A percentile compares a stretch with the other conserved stretches of the same genome.
These are phyloP conservation scores for Gracilaria domingensis DNA, from an alignment of 23 red algal genomes.

Conservation along the genomic window DNA sequence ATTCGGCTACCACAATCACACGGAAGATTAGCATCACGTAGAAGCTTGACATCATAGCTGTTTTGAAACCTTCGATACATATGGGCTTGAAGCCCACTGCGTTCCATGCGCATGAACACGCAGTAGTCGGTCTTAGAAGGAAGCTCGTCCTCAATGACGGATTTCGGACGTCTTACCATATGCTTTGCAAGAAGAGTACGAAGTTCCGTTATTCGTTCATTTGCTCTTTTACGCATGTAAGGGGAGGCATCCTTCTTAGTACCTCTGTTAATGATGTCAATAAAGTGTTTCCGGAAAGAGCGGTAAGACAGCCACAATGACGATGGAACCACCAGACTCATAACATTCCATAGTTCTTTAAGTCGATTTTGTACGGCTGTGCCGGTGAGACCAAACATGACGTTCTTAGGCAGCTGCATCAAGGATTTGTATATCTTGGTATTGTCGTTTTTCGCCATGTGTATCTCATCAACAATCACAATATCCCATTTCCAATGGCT, in stretches of 20 bases:
- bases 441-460: conserved; percentile 79
- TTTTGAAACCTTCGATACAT: conserved; percentile 74
- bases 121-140: conserved; percentile 71
- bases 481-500: conserved; percentile 64
- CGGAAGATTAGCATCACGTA: conserved; percentile 52
- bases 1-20: conserved; percentile 64
- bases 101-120: conserved; percentile 71
- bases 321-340: conserved; percentile 72
- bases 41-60: conserved; percentile 73
- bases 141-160: conserved; percentile 49
- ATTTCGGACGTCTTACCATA: conserved; percentile 76
- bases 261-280: conserved; percentile 62
- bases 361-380: conserved; percentile 94
- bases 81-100: conserved; percentile 46
- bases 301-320: conserved; percentile 39
- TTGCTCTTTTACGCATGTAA: conserved; percentile 51
- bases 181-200: conserved; percentile 58
- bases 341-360: conserved; percentile 74
- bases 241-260: conserved; percentile 66
- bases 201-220: conserved; percentile 45
- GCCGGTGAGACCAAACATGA: conserved; percentile 86
- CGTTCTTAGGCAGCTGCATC: conserved; percentile 27
- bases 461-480: conserved; percentile 93
- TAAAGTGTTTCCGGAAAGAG: conserved; percentile 61
- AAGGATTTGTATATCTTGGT: conserved; percentile 83